Evolutionary conservation across 495 filamentous ascomycete species (phyloP).

Genomic region (Elasticomyces elasticus): DNA sequence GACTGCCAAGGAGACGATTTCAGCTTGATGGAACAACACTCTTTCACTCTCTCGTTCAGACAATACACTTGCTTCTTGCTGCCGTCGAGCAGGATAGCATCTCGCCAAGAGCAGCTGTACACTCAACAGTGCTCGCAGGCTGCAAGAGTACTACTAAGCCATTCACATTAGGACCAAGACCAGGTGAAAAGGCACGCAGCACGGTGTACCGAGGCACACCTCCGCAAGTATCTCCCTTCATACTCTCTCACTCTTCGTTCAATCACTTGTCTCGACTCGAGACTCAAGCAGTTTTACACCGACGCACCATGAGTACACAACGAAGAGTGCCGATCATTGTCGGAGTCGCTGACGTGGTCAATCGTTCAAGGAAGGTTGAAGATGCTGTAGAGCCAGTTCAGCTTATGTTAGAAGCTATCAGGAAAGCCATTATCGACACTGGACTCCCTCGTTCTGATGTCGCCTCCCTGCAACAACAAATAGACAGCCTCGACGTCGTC

Average conservation of each 20-base stretch:
- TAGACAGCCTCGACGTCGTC: conserved; percentile 48
- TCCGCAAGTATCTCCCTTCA: background rate
- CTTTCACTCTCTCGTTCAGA: no score
- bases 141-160: no score
- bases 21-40: no score
- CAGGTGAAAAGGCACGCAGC: no score
- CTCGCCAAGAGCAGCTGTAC: no score
- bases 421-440: conserved; percentile 38
- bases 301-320: background rate
- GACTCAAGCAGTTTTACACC: background rate
- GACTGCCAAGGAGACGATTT: no score
- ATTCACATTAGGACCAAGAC: no score
- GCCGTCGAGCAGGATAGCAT: no score
- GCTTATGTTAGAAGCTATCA: conserved; percentile 43
- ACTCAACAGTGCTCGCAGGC: no score
- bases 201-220: background rate
- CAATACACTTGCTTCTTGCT: no score
- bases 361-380: conserved; percentile 36
- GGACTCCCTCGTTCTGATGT: conserved; percentile 11
- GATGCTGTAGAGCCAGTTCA: conserved; percentile 45
- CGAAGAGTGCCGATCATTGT: conserved; percentile 32
- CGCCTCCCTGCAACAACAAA: conserved; percentile 32
- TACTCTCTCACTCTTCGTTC: background rate
- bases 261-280: background rate
- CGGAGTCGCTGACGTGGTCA: conserved; percentile 46